Conservation (phyloP, 495 filamentous ascomycete genomes). For the Geoglossum glabrum region DNA sequence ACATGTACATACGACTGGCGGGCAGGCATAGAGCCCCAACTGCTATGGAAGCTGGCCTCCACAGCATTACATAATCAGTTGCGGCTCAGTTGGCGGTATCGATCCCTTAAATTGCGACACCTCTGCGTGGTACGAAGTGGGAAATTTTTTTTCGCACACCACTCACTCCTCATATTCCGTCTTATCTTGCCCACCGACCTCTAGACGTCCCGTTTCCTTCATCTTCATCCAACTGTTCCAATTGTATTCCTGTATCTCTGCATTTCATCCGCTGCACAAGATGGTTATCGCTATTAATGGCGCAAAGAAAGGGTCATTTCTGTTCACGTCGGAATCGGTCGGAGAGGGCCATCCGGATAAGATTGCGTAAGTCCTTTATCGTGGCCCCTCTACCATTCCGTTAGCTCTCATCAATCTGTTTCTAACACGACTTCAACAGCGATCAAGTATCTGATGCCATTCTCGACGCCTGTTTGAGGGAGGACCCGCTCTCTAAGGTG, state of each 20-base stretch:
- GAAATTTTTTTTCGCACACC: too few species aligned
- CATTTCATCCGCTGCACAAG: neutral
- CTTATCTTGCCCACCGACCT: too few species aligned
- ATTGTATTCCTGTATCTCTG: slow-evolving; percentile 7
- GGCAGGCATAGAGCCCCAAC: too few species aligned
- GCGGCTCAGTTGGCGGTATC: too few species aligned
- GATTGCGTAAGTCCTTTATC: slow-evolving; percentile 43
- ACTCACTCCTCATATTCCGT: too few species aligned
- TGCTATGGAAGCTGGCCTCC: too few species aligned
- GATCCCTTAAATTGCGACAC: too few species aligned
- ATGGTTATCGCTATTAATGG: slow-evolving; percentile 40
- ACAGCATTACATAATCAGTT: too few species aligned
- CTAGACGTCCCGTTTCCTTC: slow-evolving; percentile 5
- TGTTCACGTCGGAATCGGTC: slow-evolving; percentile 98
- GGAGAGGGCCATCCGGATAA: slow-evolving; percentile 97
- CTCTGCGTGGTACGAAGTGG: too few species aligned
- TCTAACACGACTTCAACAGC: slow-evolving; percentile 19
- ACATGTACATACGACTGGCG: too few species aligned
- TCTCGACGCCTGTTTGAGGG: slow-evolving; percentile 87
- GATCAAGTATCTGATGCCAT: slow-evolving; percentile 97
- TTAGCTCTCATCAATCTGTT: neutral
- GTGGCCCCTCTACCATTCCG: slow-evolving; percentile 1
- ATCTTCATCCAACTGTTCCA: slow-evolving; percentile 9
- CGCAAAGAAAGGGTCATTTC: slow-evolving; percentile 52
- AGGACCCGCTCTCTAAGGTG: slow-evolving; percentile 90